Evolutionary conservation across 441 rosid species (phyloP), one percentile per base, ranked within the genome.

Genomic region (Jatropha podagrica): DNA sequence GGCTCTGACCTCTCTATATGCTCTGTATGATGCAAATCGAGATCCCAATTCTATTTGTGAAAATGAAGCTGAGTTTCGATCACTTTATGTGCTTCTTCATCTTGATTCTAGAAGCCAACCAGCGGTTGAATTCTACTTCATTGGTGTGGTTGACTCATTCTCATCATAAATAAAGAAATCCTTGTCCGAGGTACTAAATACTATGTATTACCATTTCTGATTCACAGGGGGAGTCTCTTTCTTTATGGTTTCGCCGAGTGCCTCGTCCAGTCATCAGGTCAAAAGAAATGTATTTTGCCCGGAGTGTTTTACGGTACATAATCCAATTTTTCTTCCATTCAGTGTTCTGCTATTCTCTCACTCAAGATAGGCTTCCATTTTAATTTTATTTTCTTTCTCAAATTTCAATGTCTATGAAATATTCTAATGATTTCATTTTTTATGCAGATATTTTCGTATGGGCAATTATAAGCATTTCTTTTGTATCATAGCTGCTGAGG

Each of bases 191-290:
- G 38, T 63, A 40, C 75, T 74, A 51, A 65, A 64, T 48, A 20
- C 78, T 60, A 64, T 60, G 37, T 63, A 44, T 73, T 61, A 66
- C 37, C 68, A 49, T 70, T 78, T 73, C 56, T 72, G 56, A 76
- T 84, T 70, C 73, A 78, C 85, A 92, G 98, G 92, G 95, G 78
- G 95, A 90, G 83, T 90, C 96, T 13, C 89, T 92, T 83, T 88
- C 97, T 76, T 73, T 88, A 67, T 95, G 96, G 96, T 87, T 95
- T 79, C 81, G 91, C 27, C 82, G 56, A 46, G 54, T 92, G 84
- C 90, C 95, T 75, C 74, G 71, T 82, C 49, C 75, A 38, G 69
- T 92, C 62, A 78, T 86, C 68, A 86, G 77, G 81, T 92, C 96
- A 73, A 88, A 88, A 79, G 90, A 91, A 78, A 90, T 95, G 87